Base-by-base conservation (phyloP, 768 basidiomycete genomes). In the Leccinellum albellum region DNA sequence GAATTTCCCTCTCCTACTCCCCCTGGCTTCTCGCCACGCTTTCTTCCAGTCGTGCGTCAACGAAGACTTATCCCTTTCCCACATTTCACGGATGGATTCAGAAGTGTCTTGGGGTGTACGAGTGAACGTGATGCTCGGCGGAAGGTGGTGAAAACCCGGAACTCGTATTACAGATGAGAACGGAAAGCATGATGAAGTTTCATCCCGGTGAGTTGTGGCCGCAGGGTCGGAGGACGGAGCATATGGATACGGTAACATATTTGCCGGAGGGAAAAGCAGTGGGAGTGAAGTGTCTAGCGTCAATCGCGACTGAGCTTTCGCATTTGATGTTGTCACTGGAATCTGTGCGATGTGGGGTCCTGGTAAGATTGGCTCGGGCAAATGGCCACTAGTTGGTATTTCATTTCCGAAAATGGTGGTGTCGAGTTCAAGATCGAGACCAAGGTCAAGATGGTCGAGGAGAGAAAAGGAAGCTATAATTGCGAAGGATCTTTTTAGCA, bases 11-110 rank as follows among this genome's bases (percentile, higher is more conserved):
- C 81, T 73, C 60, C 78, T 79, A 24, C 81, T 75, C 72, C 90
- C 90, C 48, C 82, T 80, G 14, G 89, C 91, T 65, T 92, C 91
- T 56, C 85, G 81, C 72, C 83, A 85, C 48, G 88, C 72, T 65
- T 82, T 82, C 74, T 89, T 91, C 90, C 91, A 92, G 50, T 83
- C 87, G 58, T 72, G 76, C 53, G 91, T 92, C 69, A 92, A 70
- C 53, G 84, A 82, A 0, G 76, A 78, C 64, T 85, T 87, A 47
- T 76, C 73, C n/a, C 75, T 80, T 64, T 92, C 90, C 89, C 91
- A 92, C 52, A 77, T 72, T 60, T 78, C 77, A 50, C 80, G 77
- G 33, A 90, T 87, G 20, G 51, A 60, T 63, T 85, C 83, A 12
- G 67, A n/a, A 10, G 69, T 71, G n/a, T 69, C 63, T 48, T 63